Conservation (phyloP, 1,284 basidiomycete genomes). For the Ganoderma meredithae region DNA sequence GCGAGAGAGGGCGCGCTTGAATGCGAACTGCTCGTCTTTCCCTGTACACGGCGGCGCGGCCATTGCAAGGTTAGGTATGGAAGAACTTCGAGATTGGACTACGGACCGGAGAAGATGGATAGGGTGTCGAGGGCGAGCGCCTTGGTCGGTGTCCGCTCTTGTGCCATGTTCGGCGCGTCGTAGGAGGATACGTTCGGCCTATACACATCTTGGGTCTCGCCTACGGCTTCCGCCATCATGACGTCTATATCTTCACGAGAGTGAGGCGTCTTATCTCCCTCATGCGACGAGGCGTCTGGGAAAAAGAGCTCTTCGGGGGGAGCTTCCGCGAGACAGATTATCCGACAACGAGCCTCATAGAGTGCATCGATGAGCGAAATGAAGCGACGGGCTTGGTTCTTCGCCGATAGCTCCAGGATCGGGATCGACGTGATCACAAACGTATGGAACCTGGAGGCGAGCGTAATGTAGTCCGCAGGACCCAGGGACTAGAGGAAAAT, state of each 20-base stretch:
- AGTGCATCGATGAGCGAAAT: slow-evolving; percentile 79
- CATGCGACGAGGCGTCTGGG: slow-evolving; percentile 48
- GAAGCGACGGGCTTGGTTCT: slow-evolving; percentile 76
- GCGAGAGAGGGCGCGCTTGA: slow-evolving; percentile 73
- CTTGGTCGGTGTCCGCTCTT: slow-evolving; percentile 39
- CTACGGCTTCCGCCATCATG: slow-evolving; percentile 67
- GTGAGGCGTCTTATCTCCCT: slow-evolving; percentile 15
- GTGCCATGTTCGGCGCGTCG: slow-evolving; percentile 50
- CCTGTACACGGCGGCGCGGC: slow-evolving; percentile 39
- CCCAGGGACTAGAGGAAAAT: slow-evolving; percentile 56
- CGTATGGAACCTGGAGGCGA: slow-evolving; percentile 65
- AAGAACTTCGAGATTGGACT: neutral
- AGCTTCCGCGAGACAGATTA: slow-evolving; percentile 56
- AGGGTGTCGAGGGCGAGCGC: slow-evolving; percentile 52
- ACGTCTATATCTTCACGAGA: slow-evolving; percentile 45
- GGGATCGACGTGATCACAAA: slow-evolving; percentile 69
- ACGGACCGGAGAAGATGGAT: slow-evolving; percentile 68
- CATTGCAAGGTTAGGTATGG: neutral
- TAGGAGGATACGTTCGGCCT: slow-evolving; percentile 71
- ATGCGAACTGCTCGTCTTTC: slow-evolving; percentile 74
- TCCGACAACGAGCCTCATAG: slow-evolving; percentile 55
- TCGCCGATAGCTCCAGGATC: slow-evolving; percentile 60
- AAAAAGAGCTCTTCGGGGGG: slow-evolving; percentile 66
- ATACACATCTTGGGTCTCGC: slow-evolving; percentile 62
- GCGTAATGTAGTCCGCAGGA: slow-evolving; percentile 73